A percentile compares a stretch with the other conserved stretches of the same genome.
Evolutionary conservation across 768 basidiomycete genomes (phyloP).

Genomic region (Serendipita vermifera): DNA sequence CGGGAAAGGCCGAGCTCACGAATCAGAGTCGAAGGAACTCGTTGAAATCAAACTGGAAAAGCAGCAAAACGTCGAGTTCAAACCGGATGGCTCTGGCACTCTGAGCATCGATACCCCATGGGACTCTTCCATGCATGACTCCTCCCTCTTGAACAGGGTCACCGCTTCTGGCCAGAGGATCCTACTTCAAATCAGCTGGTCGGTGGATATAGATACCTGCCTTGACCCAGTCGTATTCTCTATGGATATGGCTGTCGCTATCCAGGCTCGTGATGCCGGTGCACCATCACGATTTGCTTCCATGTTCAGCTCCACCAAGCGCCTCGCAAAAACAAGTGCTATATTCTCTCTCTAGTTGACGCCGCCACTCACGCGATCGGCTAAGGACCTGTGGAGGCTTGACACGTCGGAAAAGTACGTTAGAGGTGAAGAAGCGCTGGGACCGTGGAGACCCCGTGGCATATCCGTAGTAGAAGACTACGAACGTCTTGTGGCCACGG

Average conservation of each 20-base stretch:
- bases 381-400: conserved; percentile 84
- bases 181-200: conserved; percentile 63
- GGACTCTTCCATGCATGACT: conserved; percentile 90
- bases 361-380: conserved; percentile 73
- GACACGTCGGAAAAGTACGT: conserved; percentile 95
- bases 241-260: conserved; percentile 74
- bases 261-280: conserved; percentile 73
- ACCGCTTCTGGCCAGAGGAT: conserved; percentile 68
- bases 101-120: conserved; percentile 69
- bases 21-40: conserved; percentile 56
- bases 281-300: conserved; percentile 65
- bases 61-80: conserved; percentile 63
- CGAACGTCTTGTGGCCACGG: conserved; percentile 52
- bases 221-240: conserved; percentile 77
- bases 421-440: conserved; percentile 75
- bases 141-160: conserved; percentile 70
- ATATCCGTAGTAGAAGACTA: conserved; percentile 84
- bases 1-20: conserved; percentile 66
- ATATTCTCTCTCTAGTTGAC: conserved; percentile 71
- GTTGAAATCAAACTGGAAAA: conserved; percentile 62
- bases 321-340: conserved; percentile 65
- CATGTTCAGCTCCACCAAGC: conserved; percentile 65
- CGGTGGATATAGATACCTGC: conserved; percentile 71
- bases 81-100: conserved; percentile 67
- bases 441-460: conserved; percentile 76